Base-by-base conservation (phyloP, 306 rosid species). In the Prunus fruticosa region DNA sequence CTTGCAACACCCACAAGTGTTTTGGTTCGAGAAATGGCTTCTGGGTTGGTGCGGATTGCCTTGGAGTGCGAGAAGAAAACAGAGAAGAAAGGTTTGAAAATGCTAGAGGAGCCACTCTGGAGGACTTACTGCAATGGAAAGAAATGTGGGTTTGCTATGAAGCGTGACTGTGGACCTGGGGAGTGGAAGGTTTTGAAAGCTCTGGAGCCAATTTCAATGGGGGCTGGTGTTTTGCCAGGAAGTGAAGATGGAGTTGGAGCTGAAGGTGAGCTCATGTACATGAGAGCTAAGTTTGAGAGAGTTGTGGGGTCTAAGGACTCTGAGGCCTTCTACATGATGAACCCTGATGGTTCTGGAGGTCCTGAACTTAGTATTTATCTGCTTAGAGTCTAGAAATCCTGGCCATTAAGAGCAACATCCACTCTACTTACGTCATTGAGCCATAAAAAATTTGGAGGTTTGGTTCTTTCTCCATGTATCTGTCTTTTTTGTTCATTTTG, bases 221-320 rank as follows among this genome's bases (percentile, higher is more conserved):
- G 97, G 0, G 98, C 97, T 0, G 97, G 98, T 0, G 97, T 95
- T 23, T 62, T 90, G 70, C 98, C 97, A 2, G 79, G 52, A 1
- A 27, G 6, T 9, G 86, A 54, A 23, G 72, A 43, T 64, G 88
- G 83, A 69, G 85, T 53, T 60, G 88, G 78, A 68, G 81, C 78
- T 43, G 91, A 88, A 1, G 96, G 95, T 8, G 98, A 95, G 67
- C 54, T 92, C 4, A 92, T 95, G 97, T 95, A 92, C 47, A 92
- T 95, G 98, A 89, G 98, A 76, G 97, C 97, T 0, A 87, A 78
- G 79, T 95, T 88, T 65, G 98, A 95, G 84, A 75, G 97, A 74
- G 97, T 95, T 67, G 91, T 89, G 8, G 92, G 98, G 13, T 95
- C 97, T 16, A 90, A 83, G 65, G 96, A 95, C 67, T 95, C 98